These are phyloP conservation scores for Fusarium ambrosium DNA, from an alignment of 2,329 filamentous ascomycete genomes.

Conservation along the genomic window DNA sequence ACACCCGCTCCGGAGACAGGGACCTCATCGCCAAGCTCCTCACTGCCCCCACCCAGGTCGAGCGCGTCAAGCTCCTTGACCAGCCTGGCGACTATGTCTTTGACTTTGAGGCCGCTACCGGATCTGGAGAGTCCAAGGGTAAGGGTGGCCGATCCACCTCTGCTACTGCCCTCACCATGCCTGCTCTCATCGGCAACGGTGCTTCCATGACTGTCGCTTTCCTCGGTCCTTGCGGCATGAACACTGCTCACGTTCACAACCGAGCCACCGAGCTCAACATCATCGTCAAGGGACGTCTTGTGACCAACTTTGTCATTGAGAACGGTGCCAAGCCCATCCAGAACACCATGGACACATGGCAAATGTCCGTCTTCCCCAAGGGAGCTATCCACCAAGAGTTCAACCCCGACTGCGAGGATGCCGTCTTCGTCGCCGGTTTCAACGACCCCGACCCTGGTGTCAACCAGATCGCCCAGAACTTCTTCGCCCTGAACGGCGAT, in stretches of 20 bases:
- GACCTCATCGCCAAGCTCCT: slow-evolving; percentile 49
- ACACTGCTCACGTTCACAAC: slow-evolving; percentile 64
- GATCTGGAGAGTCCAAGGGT: slow-evolving; percentile 36
- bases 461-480: slow-evolving; percentile 61
- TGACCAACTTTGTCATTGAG: slow-evolving; percentile 60
- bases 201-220: slow-evolving; percentile 63
- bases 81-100: slow-evolving; percentile 58
- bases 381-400: slow-evolving; percentile 65
- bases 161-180: slow-evolving; percentile 63
- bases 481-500: slow-evolving; percentile 58
- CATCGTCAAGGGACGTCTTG: slow-evolving; percentile 59
- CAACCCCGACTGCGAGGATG: slow-evolving; percentile 63
- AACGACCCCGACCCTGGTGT: slow-evolving; percentile 61
- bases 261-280: slow-evolving; percentile 63
- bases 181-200: slow-evolving; percentile 63
- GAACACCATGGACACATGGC: slow-evolving; percentile 55
- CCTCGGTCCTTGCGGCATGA: slow-evolving; percentile 64
- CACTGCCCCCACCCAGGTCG: slow-evolving; percentile 48
- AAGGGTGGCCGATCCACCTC: slow-evolving; percentile 56
- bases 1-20: slow-evolving; percentile 45
- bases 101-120: slow-evolving; percentile 53
- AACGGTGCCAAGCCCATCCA: slow-evolving; percentile 56
- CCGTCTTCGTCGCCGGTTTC: slow-evolving; percentile 64
- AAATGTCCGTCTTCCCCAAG: slow-evolving; percentile 64
- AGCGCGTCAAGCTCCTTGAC: slow-evolving; percentile 51